Percentiles rank a stretch among this genome's conserved stretches.
These are phyloP conservation scores for Quercus aquifolioides DNA, from an alignment of 306 rosid genomes.

Conservation along the genomic window DNA sequence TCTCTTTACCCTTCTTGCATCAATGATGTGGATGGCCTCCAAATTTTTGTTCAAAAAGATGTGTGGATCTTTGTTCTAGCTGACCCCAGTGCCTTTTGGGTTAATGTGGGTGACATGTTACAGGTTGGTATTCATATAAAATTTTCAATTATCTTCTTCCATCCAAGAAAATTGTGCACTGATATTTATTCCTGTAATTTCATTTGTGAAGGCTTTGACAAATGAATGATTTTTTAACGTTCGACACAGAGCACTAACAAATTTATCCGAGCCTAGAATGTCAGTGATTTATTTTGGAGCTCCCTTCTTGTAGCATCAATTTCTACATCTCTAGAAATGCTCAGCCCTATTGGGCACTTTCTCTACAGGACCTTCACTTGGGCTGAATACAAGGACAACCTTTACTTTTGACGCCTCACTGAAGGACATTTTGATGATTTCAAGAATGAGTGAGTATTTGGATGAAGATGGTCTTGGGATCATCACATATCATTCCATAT, in stretches of 20 bases:
- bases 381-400: constrained; percentile 68
- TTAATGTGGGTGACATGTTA: constrained; percentile 73
- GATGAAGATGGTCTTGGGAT: too few relatives aligned
- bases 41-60: constrained; percentile 50
- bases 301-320: constrained; percentile 46
- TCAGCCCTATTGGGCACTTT: constrained; percentile 37
- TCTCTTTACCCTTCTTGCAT: constrained; percentile 65
- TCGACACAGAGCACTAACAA: constrained; percentile 59
- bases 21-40: constrained; percentile 81
- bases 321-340: constrained; percentile 46
- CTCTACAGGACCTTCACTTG: constrained; percentile 69
- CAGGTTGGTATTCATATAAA: constrained; percentile 37
- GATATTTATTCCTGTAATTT: background rate
- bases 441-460: too few relatives aligned
- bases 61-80: constrained; percentile 68
- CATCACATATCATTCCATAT: too few relatives aligned
- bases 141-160: too few relatives aligned
- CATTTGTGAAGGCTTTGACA: constrained; percentile 59
- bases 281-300: constrained; percentile 74
- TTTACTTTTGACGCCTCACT: constrained; percentile 48
- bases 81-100: constrained; percentile 67
- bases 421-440: too few relatives aligned
- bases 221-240: constrained; percentile 75
- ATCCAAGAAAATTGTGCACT: background rate
- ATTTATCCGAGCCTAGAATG: constrained; percentile 47